A percentile compares a stretch with the other conserved stretches of the same genome.
Conservation (phyloP, 2,329 filamentous ascomycete species). For the Ascocoryne sarcoides region DNA sequence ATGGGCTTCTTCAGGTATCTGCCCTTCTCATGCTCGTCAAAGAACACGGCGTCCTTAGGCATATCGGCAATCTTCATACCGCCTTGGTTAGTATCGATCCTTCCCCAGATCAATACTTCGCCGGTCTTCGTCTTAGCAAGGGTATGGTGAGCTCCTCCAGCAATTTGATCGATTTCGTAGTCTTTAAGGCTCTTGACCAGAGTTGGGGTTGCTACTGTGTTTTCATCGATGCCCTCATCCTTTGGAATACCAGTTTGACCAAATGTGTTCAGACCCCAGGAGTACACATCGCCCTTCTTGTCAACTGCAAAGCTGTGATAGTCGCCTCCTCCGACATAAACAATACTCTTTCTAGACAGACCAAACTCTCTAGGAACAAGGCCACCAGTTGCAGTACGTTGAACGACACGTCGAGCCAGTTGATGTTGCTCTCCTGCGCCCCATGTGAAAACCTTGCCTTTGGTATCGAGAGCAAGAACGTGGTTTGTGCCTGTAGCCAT, state of each 20-base stretch:
- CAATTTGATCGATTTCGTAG: conserved; percentile 57
- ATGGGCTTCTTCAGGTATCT: conserved; percentile 64
- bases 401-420: conserved; percentile 42
- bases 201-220: conserved; percentile 53
- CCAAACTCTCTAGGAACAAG: conserved; percentile 28
- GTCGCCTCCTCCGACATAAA: conserved; percentile 48
- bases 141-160: conserved; percentile 71
- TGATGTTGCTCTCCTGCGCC: conserved; percentile 61
- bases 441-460: conserved; percentile 54
- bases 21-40: conserved; percentile 55
- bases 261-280: conserved; percentile 84
- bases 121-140: conserved; percentile 50
- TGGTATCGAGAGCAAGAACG: conserved; percentile 47
- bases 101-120: conserved; percentile 52
- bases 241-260: conserved; percentile 65
- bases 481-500: conserved; percentile 50
- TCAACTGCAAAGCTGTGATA: conserved; percentile 76
- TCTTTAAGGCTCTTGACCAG: conserved; percentile 56
- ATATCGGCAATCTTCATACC: conserved; percentile 50
- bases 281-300: conserved; percentile 60
- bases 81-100: conserved; percentile 43
- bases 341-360: conserved; percentile 22
- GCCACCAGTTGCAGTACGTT: conserved; percentile 19
- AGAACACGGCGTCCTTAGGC: conserved; percentile 49
- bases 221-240: conserved; percentile 56